Conservation (phyloP, 78 protist species). For the Planoprotostelium fungivorum region DNA sequence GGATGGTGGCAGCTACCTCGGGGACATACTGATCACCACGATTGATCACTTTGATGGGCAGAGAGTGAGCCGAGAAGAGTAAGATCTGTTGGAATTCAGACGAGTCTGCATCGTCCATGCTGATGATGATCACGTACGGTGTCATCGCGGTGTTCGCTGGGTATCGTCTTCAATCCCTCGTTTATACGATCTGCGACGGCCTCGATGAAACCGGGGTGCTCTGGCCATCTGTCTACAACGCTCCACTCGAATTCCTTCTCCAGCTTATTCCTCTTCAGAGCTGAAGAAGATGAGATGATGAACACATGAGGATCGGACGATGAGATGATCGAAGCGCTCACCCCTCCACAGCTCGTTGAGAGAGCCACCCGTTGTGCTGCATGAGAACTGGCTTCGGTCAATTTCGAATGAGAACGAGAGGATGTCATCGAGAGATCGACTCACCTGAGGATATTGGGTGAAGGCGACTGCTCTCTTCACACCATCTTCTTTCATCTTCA, state of each 20-base stretch:
- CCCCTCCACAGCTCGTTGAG: conserved; percentile 69
- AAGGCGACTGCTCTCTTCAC: conserved; percentile 75
- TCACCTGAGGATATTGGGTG: conserved; percentile 88
- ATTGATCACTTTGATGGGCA: conserved; percentile 79
- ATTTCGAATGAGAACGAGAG: not conserved
- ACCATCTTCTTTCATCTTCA: conserved; percentile 65
- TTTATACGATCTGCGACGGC: conserved; percentile 42
- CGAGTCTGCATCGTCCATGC: not conserved
- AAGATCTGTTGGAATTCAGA: conserved; percentile 19
- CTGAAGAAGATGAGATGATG: not conserved
- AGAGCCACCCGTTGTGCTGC: conserved; percentile 77
- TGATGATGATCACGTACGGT: not conserved
- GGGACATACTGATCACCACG: conserved; percentile 80
- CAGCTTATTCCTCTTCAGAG: conserved; percentile 23
- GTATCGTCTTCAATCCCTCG: conserved; percentile 6
- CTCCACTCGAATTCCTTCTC: conserved; percentile 43
- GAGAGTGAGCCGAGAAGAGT: conserved; percentile 86
- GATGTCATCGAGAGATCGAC: not conserved
- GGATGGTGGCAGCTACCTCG: conserved; percentile 59
- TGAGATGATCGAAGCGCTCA: not conserved
- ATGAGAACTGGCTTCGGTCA: conserved; percentile 43
- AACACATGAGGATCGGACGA: not conserved
- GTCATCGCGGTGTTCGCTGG: not conserved
- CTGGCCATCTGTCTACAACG: conserved; percentile 74
- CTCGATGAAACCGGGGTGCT: conserved; percentile 40